phyloP scores from a whole-genome alignment of 176 grass and related monocot species.

The Neostapfia colusana region DNA sequence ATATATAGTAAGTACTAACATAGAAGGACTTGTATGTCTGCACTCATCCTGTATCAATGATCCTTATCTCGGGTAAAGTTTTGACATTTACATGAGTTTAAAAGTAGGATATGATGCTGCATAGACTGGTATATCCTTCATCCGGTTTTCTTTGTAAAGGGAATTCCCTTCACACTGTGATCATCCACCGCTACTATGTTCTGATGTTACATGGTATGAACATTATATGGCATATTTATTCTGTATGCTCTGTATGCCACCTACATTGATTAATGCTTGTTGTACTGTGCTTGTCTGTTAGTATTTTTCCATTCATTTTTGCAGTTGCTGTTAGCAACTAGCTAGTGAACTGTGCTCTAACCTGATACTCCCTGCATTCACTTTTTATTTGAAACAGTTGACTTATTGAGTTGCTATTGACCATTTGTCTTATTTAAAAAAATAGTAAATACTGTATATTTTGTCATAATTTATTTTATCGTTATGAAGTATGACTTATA shows the following conservation, averaged over 20 bases:
- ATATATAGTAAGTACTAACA: background rate
- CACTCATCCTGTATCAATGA: slow-evolving; percentile 6
- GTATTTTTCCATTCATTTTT: slow-evolving; percentile 20
- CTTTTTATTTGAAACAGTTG: too few relatives aligned
- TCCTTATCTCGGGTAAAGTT: background rate
- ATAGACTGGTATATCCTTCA: background rate
- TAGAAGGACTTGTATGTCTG: background rate
- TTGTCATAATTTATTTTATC: too few relatives aligned
- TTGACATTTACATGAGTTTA: slow-evolving; percentile 9
- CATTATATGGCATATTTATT: slow-evolving; percentile 19
- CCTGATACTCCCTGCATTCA: background rate
- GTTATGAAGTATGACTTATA: too few relatives aligned
- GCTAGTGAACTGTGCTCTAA: slow-evolving; percentile 40
- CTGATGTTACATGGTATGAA: slow-evolving; percentile 3
- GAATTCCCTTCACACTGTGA: slow-evolving; percentile 21
- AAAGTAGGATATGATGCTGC: slow-evolving; percentile 6
- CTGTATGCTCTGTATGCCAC: slow-evolving; percentile 30
- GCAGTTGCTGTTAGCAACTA: slow-evolving; percentile 34
- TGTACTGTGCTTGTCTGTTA: slow-evolving; percentile 30
- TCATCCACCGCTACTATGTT: background rate
- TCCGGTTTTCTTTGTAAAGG: slow-evolving; percentile 1
- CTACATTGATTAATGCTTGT: slow-evolving; percentile 29
- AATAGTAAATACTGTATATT: too few relatives aligned
- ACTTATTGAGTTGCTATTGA: too few relatives aligned
- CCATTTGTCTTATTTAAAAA: too few relatives aligned